Conservation (phyloP, 1,284 basidiomycete genomes). For the Papiliotrema terrestris region DNA sequence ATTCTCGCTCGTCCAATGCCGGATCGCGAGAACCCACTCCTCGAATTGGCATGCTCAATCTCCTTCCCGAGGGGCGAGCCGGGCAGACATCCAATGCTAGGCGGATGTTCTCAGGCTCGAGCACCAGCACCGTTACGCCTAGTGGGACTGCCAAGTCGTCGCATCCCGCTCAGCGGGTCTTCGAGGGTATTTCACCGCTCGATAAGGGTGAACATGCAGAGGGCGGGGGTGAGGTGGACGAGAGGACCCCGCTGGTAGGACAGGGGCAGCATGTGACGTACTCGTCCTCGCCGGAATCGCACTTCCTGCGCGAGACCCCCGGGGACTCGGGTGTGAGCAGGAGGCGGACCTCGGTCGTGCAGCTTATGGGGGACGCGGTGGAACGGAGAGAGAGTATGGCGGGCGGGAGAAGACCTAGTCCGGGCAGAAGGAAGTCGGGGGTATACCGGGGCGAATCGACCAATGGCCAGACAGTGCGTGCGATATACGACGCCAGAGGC, state of each 20-base stretch:
- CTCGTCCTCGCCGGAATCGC: neutral
- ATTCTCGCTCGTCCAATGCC: neutral
- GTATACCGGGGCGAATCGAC: constrained; percentile 47
- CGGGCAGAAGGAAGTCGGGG: constrained; percentile 55
- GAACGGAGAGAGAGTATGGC: neutral
- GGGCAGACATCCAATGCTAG: no score
- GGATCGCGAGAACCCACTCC: neutral
- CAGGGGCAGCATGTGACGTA: neutral
- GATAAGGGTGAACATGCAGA: neutral
- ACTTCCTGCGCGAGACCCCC: constrained; percentile 5
- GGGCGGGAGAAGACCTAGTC: constrained; percentile 2
- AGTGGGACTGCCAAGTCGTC: neutral
- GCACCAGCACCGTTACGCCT: neutral
- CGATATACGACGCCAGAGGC: neutral
- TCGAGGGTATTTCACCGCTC: neutral
- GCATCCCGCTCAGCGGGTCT: neutral
- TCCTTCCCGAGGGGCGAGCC: neutral
- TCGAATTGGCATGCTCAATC: neutral
- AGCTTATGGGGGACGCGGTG: neutral
- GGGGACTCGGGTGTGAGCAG: constrained; percentile 10
- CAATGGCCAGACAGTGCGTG: constrained; percentile 73
- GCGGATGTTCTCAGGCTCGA: neutral
- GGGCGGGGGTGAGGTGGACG: neutral
- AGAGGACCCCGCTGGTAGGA: neutral
- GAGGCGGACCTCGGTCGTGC: constrained; percentile 16